Evolutionary conservation across 1,139 yeast genomes (phyloP).

Genomic region (Saccharomyces hybrid): DNA sequence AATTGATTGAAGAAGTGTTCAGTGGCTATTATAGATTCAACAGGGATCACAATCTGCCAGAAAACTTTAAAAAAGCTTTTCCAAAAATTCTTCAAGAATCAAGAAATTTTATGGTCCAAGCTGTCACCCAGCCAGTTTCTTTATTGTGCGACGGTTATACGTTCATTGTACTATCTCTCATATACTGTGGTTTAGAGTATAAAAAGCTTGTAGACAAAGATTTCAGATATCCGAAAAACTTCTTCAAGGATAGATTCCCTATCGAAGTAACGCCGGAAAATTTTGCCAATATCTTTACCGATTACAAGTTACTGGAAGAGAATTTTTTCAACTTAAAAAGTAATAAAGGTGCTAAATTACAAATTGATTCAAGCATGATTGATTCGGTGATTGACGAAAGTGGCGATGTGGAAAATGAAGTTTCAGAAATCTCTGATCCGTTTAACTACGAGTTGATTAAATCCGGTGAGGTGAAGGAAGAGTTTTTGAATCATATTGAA

Average conservation of each 20-base stretch:
- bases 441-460: constrained; percentile 24
- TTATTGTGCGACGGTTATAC: constrained; percentile 30
- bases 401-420: constrained; percentile 4
- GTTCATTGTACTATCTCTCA: constrained; percentile 24
- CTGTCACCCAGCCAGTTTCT: constrained; percentile 33
- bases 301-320: constrained; percentile 28
- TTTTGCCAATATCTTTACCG: constrained; percentile 25
- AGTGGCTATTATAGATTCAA: constrained; percentile 29
- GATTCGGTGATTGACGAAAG: constrained; percentile 23
- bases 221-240: constrained; percentile 28
- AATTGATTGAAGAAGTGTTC: constrained; percentile 31
- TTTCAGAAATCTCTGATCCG: constrained; percentile 9
- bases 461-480: constrained; percentile 27
- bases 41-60: constrained; percentile 27
- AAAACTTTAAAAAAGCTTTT: constrained; percentile 23
- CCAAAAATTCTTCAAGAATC: constrained; percentile 30
- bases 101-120: constrained; percentile 30
- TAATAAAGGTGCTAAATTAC: constrained; percentile 30
- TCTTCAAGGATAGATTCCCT: constrained; percentile 28
- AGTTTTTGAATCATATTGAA: constrained; percentile 26
- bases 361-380: constrained; percentile 22
- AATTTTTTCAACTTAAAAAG: constrained; percentile 31
- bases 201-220: constrained; percentile 19
- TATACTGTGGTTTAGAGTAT: constrained; percentile 30
- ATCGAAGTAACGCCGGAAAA: constrained; percentile 16